Percentiles rank a stretch among this genome's conserved stretches.
These are phyloP conservation scores for Claviceps humidiphila DNA, from an alignment of 2,329 filamentous ascomycete genomes.

Conservation along the genomic window DNA sequence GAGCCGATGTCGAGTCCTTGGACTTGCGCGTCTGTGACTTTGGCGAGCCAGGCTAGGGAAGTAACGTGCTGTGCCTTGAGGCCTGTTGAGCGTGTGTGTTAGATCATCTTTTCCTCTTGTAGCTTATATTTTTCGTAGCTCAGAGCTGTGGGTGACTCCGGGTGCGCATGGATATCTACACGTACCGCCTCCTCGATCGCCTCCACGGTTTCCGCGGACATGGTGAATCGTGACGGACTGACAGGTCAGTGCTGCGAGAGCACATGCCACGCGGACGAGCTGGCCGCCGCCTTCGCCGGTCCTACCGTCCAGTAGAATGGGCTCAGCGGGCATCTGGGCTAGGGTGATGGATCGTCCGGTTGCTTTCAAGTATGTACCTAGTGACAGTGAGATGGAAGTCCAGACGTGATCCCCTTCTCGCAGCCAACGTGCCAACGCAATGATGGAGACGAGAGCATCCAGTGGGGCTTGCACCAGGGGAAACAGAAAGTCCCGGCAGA, in stretches of 20 bases:
- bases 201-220: constrained; percentile 39
- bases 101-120: background rate
- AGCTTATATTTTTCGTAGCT: background rate
- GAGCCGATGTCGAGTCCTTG: constrained; percentile 38
- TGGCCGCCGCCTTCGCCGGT: constrained; percentile 51
- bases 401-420: background rate
- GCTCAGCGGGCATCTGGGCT: background rate
- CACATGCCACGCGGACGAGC: constrained; percentile 41
- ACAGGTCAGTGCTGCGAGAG: constrained; percentile 40
- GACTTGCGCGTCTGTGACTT: constrained; percentile 36
- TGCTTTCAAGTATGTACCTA: background rate
- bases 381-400: background rate
- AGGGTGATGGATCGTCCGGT: background rate
- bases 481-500: too few species aligned
- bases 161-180: background rate
- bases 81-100: constrained; percentile 23
- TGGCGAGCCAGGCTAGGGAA: constrained; percentile 39
- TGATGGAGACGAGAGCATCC: too few species aligned
- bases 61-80: constrained; percentile 49
- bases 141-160: background rate
- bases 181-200: constrained; percentile 16
- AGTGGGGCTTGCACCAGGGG: too few species aligned
- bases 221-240: constrained; percentile 39
- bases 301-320: constrained; percentile 39
- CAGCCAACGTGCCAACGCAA: background rate